Evolutionary conservation across 1,284 basidiomycete genomes (phyloP).

Genomic region (Cystobasidiaceae sp.): DNA sequence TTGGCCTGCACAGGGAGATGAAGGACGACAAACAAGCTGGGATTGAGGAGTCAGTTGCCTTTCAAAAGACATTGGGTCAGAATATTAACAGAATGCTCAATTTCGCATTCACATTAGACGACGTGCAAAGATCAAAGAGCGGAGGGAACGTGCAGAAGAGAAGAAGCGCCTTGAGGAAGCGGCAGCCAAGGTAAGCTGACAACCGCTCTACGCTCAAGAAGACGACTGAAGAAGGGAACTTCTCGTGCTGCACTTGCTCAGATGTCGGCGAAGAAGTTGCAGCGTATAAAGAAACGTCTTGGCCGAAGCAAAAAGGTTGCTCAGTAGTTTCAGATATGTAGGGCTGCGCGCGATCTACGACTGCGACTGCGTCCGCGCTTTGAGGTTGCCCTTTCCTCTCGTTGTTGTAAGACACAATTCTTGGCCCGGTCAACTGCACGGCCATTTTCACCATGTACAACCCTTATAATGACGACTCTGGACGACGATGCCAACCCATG

Average conservation of each 20-base stretch:
- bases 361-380: too few species aligned
- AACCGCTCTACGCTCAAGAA: not conserved
- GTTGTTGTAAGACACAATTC: too few species aligned
- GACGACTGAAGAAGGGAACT: not conserved
- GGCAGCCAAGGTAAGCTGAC: slow-evolving; percentile 34
- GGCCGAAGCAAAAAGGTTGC: slow-evolving; percentile 40
- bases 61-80: not conserved
- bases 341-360: too few species aligned
- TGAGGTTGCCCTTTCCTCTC: too few species aligned
- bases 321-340: not conserved
- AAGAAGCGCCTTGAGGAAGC: slow-evolving; percentile 39
- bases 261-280: slow-evolving; percentile 43
- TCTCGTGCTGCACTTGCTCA: not conserved
- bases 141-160: slow-evolving; percentile 37
- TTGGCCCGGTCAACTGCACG: too few species aligned
- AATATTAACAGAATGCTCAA: not conserved
- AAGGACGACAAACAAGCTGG: slow-evolving; percentile 39
- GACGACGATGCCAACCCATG: too few species aligned
- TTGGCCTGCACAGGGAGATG: slow-evolving; percentile 34
- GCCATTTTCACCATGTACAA: too few species aligned
- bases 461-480: too few species aligned
- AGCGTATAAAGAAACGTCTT: slow-evolving; percentile 42
- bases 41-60: slow-evolving; percentile 25
- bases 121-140: slow-evolving; percentile 33
- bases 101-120: slow-evolving; percentile 22